Evolutionary conservation across 805 yeast genomes (phyloP), one percentile per base, ranked within the genome.

Genomic region (Lipomyces orientalis): DNA sequence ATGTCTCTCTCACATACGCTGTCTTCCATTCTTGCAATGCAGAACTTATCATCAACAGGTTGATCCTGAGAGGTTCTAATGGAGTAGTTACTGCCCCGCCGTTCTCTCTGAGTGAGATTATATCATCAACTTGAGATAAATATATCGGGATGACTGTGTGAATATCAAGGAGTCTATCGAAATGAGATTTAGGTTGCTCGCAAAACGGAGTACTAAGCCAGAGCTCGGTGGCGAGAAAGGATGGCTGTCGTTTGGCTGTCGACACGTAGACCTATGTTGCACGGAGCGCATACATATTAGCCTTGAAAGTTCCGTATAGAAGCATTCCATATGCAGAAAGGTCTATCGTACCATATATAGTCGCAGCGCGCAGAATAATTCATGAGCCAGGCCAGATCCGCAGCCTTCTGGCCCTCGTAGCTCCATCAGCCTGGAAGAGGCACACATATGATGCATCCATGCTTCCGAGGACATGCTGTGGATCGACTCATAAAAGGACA

Each of bases 141-240:
- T 51, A 51, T 51, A 22, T 19, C 31, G 55, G 55, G 31, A 51
- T 51, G 7, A 51, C 55, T 29, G 55, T 51, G 31, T 51, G 55
- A 51, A 51, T 51, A 51, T 51, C 55, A 51, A 51, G 55, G 8
- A 51, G 55, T 51, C 31, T 51, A 22, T 51, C 55, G 55, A 51
- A 51, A 51, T 51, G 55, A 51, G 55, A 51, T 51, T 51, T 51
- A 19, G 55, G 55, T 19, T 51, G 29, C 12, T 51, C 33, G 31
- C 55, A 51, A 51, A 51, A 51, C 55, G 55, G 55, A 51, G 55
- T 19, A 7, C 55, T 51, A 51, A 51, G 55, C 55, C 55, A 51
- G 55, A 51, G 55, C 4, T 51, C 55, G 31, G 8, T 51, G 55
- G 55, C 55, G 33, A 51, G 55, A 29, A 51, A 51, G 1, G 55